Evolutionary conservation across 179 eudicot genomes (phyloP).

Genomic region (Corrigiola litoralis): DNA sequence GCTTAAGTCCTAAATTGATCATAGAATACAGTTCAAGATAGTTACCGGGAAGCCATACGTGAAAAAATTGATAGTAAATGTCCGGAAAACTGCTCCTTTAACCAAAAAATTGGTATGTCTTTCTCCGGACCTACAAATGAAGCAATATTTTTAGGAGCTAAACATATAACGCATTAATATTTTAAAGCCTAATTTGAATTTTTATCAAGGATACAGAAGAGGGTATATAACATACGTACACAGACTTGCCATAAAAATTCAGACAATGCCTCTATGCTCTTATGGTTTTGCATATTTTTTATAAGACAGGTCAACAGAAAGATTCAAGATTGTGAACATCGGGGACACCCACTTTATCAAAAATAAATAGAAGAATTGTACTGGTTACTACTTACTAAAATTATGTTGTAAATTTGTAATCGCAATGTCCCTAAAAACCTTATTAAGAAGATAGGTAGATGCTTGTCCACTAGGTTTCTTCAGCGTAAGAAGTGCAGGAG

Average conservation of each 20-base stretch:
- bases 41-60: conserved; percentile 98
- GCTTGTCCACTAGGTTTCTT: too few relatives aligned
- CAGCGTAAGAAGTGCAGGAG: too few relatives aligned
- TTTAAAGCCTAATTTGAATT: neutral
- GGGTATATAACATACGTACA: too few relatives aligned
- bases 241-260: too few relatives aligned
- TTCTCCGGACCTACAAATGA: conserved; percentile 79
- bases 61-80: conserved; percentile 94
- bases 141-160: conserved; percentile 15
- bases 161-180: neutral
- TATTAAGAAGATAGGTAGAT: too few relatives aligned
- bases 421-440: too few relatives aligned
- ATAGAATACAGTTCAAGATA: conserved; percentile 34
- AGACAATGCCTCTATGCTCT: too few relatives aligned
- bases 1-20: conserved; percentile 8
- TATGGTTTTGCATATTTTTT: too few relatives aligned
- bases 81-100: conserved; percentile 75
- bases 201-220: neutral
- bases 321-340: neutral
- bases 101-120: conserved; percentile 84
- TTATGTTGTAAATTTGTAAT: too few relatives aligned
- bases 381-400: too few relatives aligned
- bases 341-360: too few relatives aligned
- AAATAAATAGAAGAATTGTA: too few relatives aligned
- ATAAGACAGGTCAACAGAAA: neutral